These are phyloP conservation scores for Termitomyces sp. DNA, from an alignment of 768 basidiomycete species.

Conservation along the genomic window DNA sequence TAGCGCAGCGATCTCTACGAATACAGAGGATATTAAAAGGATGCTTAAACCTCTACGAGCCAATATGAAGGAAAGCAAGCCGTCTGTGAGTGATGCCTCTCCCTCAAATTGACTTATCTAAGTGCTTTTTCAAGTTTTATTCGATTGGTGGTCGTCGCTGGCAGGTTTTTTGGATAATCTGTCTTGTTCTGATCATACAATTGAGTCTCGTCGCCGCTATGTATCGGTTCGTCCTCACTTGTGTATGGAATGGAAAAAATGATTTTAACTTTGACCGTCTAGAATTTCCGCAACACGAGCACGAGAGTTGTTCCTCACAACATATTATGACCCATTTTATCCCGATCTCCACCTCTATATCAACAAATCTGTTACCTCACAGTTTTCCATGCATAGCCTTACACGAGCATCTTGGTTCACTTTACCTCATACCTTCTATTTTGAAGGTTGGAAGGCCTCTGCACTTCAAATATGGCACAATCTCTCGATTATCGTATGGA, in stretches of 20 bases:
- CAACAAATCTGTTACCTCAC: conserved; percentile 36
- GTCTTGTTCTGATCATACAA: conserved; percentile 34
- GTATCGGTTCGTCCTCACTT: conserved; percentile 48
- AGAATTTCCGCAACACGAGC: conserved; percentile 46
- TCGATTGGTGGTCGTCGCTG: conserved; percentile 15
- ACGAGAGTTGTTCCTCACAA: conserved; percentile 58
- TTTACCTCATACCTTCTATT: conserved; percentile 30
- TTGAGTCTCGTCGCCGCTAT: conserved; percentile 41
- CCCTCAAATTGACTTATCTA: background rate
- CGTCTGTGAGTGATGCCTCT: conserved; percentile 28
- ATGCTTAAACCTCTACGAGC: conserved; percentile 28
- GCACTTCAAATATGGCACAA: conserved; percentile 31
- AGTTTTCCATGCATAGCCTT: conserved; percentile 27
- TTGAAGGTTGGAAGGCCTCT: conserved; percentile 35
- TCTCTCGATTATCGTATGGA: conserved; percentile 24
- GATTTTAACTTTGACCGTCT: background rate
- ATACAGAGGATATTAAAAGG: conserved; percentile 29
- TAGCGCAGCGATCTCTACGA: conserved; percentile 31
- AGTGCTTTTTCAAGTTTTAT: conserved; percentile 8
- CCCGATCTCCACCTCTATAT: conserved; percentile 60
- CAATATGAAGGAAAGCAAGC: conserved; percentile 28
- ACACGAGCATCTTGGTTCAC: conserved; percentile 24
- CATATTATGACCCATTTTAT: conserved; percentile 75
- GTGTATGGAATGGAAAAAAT: background rate
- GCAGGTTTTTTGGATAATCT: conserved; percentile 27